Evolutionary conservation across 306 rosid genomes (phyloP), one percentile per base, ranked within the genome.

Genomic region (Casuarina cunninghamiana): DNA sequence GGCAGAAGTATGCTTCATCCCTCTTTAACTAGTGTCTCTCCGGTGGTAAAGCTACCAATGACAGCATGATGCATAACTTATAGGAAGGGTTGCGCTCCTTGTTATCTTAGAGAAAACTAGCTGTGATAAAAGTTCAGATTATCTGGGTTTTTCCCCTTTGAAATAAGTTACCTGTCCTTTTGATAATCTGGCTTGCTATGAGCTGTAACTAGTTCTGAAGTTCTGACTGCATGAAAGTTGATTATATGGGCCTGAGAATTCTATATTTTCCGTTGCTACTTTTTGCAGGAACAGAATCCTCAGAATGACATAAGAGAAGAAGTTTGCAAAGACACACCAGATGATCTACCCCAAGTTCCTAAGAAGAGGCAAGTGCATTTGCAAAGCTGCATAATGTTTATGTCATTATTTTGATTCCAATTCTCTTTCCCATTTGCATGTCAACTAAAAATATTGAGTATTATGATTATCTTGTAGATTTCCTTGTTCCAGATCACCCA

Each of bases 361-460:
- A 44, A 60, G 53, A 85, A 79, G 71, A 88, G 91, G 97, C 87
- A 84, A 84, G 90, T 77, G 61, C 61, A 78, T 63, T 68, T 75
- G 51, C n/a, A 12, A 26, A 53, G 71, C 79, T 81, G 37, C 61
- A 44, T 77, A 60, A 9, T 54, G 44, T 76, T 72, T 57, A 76
- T 46, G 58, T 51, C 54, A 43, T 57, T 80, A 53, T 45, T 73
- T 77, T 9, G n/a, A 50, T 53, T 62, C 67, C 41, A 53, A 63
- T 38, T 74, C 61, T 21, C 16, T 32, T 73, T 54, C 49, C 10
- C 66, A 72, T 75, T 44, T 57, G 63, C 71, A 37, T 26, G 10
- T 35, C 72, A 73, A 75, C 67, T 41, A 54, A 32, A 78, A 73
- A 48, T 46, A 61, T 69, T 26, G 43, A 9, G 48, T 16, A 67